Evolutionary conservation across 345 rosid species (phyloP), one percentile per base, ranked within the genome.

Genomic region (Murraya koenigii): DNA sequence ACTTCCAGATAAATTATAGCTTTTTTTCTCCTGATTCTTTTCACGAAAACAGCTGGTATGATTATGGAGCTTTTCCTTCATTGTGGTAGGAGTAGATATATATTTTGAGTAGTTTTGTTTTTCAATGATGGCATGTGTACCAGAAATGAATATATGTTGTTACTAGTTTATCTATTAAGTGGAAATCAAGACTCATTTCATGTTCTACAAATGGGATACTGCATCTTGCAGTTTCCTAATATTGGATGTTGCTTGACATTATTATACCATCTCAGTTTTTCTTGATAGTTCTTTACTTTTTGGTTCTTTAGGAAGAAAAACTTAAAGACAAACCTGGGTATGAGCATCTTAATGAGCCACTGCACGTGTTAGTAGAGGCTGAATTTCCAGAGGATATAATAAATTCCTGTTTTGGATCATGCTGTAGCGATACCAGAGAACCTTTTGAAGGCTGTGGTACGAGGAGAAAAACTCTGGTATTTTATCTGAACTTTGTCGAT

Each of bases 241-340:
- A 1, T 14, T 15, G 0, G 17, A 15, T 15, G 54, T 15, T 49
- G 54, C 54, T 4, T 49, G 1, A 13, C 20, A 49, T 1, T 49
- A 49, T 54, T 35, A 6, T 78, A 30, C 49, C 32, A 69, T 58
- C 62, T 77, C 8, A 22, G 74, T 66, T 33, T 73, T 68, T 67
- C 33, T 63, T 26, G 33, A 63, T 65, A 74, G 75, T 6, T 69
- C 25, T 14, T 36, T 14, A 58, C 52, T 66, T 3, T 14, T 28
- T 28, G 69, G 66, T 73, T 68, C 52, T 70, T 49, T 77, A 92
- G 99, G 97, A 93, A 84, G 99, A 92, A 81, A 92, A 91, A 75
- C 90, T 94, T 25, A 94, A 88, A 81, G 99, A 91, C 64, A 94
- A 93, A 83, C 94, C 95, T 41, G 98, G 97, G 64, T 96, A 94